Evolutionary conservation across 2,329 filamentous ascomycete genomes (phyloP), one percentile per base, ranked within the genome.

Genomic region (Didymella exigua): DNA sequence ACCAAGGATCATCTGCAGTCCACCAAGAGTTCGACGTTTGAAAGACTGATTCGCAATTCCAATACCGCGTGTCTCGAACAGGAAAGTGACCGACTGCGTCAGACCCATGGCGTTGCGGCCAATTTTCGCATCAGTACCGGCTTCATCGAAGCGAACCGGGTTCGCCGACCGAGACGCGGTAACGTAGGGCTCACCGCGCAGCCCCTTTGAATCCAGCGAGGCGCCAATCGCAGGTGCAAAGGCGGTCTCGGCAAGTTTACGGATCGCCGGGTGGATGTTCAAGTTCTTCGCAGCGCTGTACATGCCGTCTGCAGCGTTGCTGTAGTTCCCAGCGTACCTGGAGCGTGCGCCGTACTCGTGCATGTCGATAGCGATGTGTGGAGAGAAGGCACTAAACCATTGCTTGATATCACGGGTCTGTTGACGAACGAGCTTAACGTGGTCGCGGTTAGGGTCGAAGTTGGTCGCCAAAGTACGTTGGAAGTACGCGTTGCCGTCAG

Each of bases 401-500:
- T 56, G 41, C 43, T 75, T 76, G 49, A 76, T 69, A 29, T 73
- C 62, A 13, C 70, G 65, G 0, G 72, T 73, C 41, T 76, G 73
- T 45, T 70, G 65, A 34, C 74, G 69, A 2, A 59, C 63, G 19
- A 75, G 66, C 48, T 75, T 76, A 8, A 67, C 65, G 58, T 75
- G 72, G 46, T 76, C 74, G 38, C 73, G 67, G 51, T 75, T 76
- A 0, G 70, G 68, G 46, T 76, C 74, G 48, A 69, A 73, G 53
- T 73, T 74, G n/a, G 68, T 70, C 1, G 73, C 71, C 3, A 75
- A 49, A 0, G 65, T 64, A 23, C 73, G 68, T 43, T 76, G 72
- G 56, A 76, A 75, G 54, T 69, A 76, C 1, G 63, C 61, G 11
- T 75, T 71, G 8, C 72, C 74, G 44, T 76, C 73, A 0, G 70